Evolutionary conservation across 2,329 filamentous ascomycete genomes (phyloP).

Genomic region (Talaromyces sp.): DNA sequence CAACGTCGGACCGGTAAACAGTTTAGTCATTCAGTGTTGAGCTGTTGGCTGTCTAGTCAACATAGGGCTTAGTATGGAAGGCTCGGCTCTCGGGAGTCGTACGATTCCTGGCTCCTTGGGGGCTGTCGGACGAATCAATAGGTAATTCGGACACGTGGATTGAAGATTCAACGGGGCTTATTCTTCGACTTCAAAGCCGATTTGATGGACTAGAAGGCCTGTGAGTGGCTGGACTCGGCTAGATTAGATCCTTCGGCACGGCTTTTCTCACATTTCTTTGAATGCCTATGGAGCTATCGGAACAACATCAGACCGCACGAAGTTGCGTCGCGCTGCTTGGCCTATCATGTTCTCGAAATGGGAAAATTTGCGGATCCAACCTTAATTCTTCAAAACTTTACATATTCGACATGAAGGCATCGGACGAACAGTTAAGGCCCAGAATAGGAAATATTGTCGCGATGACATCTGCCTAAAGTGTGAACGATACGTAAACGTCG

Average conservation of each 20-base stretch:
- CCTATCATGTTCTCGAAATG: not conserved
- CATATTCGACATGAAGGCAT: not conserved
- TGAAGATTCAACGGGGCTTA: not conserved
- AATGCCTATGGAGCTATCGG: not conserved
- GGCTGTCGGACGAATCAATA: not conserved
- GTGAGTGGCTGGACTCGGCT: constrained; percentile 8
- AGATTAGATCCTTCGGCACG: not conserved
- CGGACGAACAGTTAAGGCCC: not conserved
- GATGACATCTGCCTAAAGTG: not conserved
- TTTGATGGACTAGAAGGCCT: not conserved
- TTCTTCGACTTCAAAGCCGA: not conserved
- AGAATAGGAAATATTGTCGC: not conserved
- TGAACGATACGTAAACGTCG: too few relatives aligned
- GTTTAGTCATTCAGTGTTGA: not conserved
- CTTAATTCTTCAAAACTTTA: not conserved
- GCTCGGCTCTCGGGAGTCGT: not conserved
- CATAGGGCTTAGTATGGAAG: not conserved
- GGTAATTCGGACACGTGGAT: not conserved
- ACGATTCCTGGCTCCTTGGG: too few relatives aligned
- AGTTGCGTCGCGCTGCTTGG: not conserved
- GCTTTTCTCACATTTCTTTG: too few relatives aligned
- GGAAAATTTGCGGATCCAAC: not conserved
- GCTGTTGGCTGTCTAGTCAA: not conserved
- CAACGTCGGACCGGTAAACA: not conserved
- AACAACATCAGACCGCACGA: constrained; percentile 3